Percentiles rank a stretch among this genome's conserved stretches.
Evolutionary conservation across 2,329 filamentous ascomycete genomes (phyloP).

Genomic region (Elsinoe arachidis): DNA sequence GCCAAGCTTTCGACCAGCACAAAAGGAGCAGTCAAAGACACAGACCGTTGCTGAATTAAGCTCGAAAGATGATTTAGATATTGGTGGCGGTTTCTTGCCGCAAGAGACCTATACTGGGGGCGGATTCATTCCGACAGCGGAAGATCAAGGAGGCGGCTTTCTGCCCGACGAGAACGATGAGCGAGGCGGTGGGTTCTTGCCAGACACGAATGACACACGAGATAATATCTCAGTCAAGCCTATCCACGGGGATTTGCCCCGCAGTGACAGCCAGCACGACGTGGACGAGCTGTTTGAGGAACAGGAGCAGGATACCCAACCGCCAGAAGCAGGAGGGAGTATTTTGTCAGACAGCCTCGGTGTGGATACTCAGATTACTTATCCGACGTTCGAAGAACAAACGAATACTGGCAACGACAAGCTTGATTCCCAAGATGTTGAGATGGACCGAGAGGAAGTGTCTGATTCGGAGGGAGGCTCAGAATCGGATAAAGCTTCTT

Average conservation of each 20-base stretch:
- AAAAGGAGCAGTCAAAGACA: not conserved
- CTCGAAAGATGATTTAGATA: not conserved
- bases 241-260: too few relatives aligned
- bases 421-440: not conserved
- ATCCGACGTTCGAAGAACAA: not conserved
- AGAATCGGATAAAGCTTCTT: conserved; percentile 37
- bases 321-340: not conserved
- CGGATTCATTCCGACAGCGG: not conserved
- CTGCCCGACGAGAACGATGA: conserved; percentile 12
- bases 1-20: not conserved
- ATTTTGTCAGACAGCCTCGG: not conserved
- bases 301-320: too few relatives aligned
- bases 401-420: not conserved
- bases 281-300: not conserved
- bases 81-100: not conserved
- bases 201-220: not conserved
- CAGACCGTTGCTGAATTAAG: not conserved
- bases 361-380: not conserved
- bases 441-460: not conserved
- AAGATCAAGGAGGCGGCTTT: conserved; percentile 17
- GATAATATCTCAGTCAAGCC: not conserved
- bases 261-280: not conserved
- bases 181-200: conserved; percentile 11
- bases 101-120: not conserved
- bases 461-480: not conserved